phyloP scores from a whole-genome alignment of 768 basidiomycete species.

The Tylopilus cervinicoccineus region DNA sequence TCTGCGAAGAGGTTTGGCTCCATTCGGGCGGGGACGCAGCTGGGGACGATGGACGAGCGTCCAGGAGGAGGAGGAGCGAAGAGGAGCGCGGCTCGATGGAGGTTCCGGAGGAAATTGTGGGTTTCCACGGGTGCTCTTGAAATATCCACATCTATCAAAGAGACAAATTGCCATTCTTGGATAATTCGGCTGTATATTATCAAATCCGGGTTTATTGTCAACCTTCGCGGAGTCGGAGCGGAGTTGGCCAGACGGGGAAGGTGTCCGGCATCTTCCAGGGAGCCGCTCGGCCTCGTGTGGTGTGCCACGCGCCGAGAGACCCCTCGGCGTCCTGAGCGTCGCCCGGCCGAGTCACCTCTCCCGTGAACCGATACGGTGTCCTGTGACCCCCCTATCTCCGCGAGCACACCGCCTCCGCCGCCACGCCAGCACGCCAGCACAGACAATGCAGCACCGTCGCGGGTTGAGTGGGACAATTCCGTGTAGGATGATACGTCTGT shows the following conservation, averaged over 20 bases:
- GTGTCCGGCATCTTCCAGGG: slow-evolving; percentile 6
- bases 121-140: slow-evolving; percentile 13
- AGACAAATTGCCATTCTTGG: slow-evolving; percentile 22
- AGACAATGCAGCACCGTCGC: not conserved
- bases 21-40: too few species aligned
- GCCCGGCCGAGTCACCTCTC: slow-evolving; percentile 5
- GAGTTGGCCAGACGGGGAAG: not conserved
- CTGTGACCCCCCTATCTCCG: not conserved
- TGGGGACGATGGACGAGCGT: slow-evolving; percentile 1
- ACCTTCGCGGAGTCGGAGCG: slow-evolving; percentile 25
- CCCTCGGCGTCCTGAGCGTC: slow-evolving; percentile 4
- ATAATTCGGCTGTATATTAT: slow-evolving; percentile 13
- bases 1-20: slow-evolving; percentile 26
- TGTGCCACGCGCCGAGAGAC: slow-evolving; percentile 4
- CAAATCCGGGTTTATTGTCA: slow-evolving; percentile 10
- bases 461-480: too few species aligned
- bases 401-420: not conserved
- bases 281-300: slow-evolving; percentile 11
- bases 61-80: slow-evolving; percentile 25
- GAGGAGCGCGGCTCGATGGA: slow-evolving; percentile 18
- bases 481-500: too few species aligned
- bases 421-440: too few species aligned
- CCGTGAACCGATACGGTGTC: slow-evolving; percentile 1
- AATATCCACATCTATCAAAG: slow-evolving; percentile 14
- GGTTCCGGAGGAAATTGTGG: slow-evolving; percentile 11